Base-by-base conservation (phyloP, 768 basidiomycete species). In the Antrodiella citrinella region DNA sequence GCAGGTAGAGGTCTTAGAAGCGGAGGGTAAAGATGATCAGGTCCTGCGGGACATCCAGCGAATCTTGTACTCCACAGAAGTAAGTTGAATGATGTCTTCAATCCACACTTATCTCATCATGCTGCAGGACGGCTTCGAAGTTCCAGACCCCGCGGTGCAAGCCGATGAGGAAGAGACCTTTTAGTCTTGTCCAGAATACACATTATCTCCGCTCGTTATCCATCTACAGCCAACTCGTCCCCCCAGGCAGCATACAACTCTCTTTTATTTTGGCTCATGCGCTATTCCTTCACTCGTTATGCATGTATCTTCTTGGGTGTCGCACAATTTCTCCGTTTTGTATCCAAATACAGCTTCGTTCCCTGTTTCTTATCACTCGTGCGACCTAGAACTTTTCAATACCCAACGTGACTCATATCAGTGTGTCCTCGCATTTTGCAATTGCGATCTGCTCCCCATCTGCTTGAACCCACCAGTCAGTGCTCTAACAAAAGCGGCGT, bases 71-170 rank as follows among this genome's bases (percentile, higher is more conserved):
- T 86, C 86, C 20, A 96, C 94, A 11, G 93, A 96, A 82, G 95
- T 92, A 55, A 50, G 78, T 67, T 42, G 20, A 19, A 26, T 45
- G 30, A 1, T 18, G 24, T 23, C 41, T 44, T 7, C 30, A 10
- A 25, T 20, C 43, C n/a, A n/a, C n/a, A n/a, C n/a, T n/a, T n/a
- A n/a, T n/a, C n/a, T n/a, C n/a, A n/a, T n/a, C n/a, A n/a, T n/a
- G n/a, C n/a, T n/a, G n/a, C 67, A 95, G 92, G 92, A 94, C 11
- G 93, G 92, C 48, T 94, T 94, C 59, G 93, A 94, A 62, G 90
- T 93, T 11, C 91, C 92, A 2, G 41, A 43, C 18, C 41, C 41
- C 9, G 89, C 91, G 5, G 73, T 53, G 42, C 66, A 67, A 0
- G 74, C 73, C 20, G 88, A 89, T 48, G 89, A 92, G 65, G 89